phyloP scores from a whole-genome alignment of 129 eudicot species.

The Helichrysum umbraculigerum region DNA sequence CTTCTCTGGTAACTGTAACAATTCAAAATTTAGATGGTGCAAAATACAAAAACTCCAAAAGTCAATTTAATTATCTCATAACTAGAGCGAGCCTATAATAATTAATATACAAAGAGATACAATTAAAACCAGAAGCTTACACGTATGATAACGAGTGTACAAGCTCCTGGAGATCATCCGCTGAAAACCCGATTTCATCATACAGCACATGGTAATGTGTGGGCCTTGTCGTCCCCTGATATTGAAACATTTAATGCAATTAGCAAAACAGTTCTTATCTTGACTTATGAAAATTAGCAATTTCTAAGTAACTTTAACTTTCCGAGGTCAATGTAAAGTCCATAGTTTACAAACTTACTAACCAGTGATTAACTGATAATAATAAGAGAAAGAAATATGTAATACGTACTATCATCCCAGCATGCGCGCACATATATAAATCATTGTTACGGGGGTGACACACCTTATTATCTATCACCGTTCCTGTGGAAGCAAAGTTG shows the following conservation, averaged over 20 bases:
- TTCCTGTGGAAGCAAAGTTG: slow-evolving; percentile 41
- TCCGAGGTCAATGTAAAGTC: background rate
- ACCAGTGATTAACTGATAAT: background rate
- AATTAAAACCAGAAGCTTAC: slow-evolving; percentile 41
- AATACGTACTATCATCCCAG: slow-evolving; percentile 68
- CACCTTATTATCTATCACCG: slow-evolving; percentile 70
- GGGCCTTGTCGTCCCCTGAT: slow-evolving; percentile 88
- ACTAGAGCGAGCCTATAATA: background rate
- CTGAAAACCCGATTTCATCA: slow-evolving; percentile 79
- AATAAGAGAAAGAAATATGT: background rate
- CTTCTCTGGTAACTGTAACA: slow-evolving; percentile 81
- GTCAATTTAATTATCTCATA: background rate
- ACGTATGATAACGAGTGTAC: slow-evolving; percentile 80
- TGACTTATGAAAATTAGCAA: background rate
- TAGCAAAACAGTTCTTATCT: background rate
- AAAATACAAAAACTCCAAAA: background rate
- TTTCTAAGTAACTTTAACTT: background rate
- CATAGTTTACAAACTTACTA: no score
- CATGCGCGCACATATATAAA: slow-evolving; percentile 72
- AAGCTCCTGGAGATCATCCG: slow-evolving; percentile 83
- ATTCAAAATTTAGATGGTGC: slow-evolving; percentile 8
- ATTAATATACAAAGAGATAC: background rate
- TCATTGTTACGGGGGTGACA: slow-evolving; percentile 74
- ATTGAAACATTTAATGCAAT: background rate
- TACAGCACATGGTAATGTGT: slow-evolving; percentile 78